Evolutionary conservation across 208 protist species (phyloP), one percentile per base, ranked within the genome.

Genomic region (Naegleria gruberi): DNA sequence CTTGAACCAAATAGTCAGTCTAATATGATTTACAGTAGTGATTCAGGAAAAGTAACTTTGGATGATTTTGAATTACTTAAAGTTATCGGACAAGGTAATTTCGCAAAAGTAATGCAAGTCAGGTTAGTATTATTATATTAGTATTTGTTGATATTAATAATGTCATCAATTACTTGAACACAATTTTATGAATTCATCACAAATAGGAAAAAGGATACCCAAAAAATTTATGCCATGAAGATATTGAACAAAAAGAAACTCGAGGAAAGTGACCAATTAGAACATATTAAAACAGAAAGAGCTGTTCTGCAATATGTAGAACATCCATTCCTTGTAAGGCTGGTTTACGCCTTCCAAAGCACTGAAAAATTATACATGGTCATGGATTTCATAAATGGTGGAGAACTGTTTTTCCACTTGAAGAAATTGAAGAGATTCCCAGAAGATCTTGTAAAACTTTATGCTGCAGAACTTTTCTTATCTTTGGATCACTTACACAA

Each of bases 331-430:
- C 96, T 94, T 37, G 90, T 93, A 30, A 73, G n/a, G n/a, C 82
- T 94, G 15, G 23, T 82, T 30, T 94, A 93, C 77, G 87, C 91
- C 10, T 93, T 93, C 81, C 92, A 94, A 92, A 94, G 87, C 0
- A 45, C 90, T 12, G 89, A 89, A 17, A 94, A 93, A 47, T 91
- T 95, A 34, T 95, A 94, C 85, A 89, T 95, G 37, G 90, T 95
- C 19, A 83, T 95, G 43, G 94, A 95, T 65, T 95, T 92, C 83
- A 77, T 92, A 43, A 94, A 94, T 87, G 94, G 94, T 26, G 94
- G 94, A 34, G 96, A 97, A 89, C 91, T 98, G 86, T 94, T 97
- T 91, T 96, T 96, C 92, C 96, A 98, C 93, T 96, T 98, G 94
- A 97, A 97, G 90, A 91, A 93, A 37, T 90, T 94, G 87, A 94